Base-by-base conservation (phyloP, 768 basidiomycete species). In the Macrolepiota dolichaula region DNA sequence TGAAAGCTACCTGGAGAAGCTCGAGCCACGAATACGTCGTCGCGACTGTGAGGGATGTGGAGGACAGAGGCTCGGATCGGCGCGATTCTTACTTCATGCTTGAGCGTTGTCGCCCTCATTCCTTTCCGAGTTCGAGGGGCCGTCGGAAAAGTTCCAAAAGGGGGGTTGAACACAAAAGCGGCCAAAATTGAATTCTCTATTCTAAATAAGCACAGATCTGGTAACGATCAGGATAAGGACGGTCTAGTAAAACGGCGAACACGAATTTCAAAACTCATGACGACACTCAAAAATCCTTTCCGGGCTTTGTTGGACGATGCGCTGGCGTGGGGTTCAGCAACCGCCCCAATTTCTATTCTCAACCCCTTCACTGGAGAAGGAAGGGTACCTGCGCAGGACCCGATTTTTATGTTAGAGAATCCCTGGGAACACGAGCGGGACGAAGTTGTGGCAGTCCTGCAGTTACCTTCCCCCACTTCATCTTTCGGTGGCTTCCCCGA, bases 11-110 rank as follows among this genome's bases (percentile, higher is more conserved):
- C 1, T 52, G 59, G 59, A 52, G 51, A 40, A 36, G 19, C 2
- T 59, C 59, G 17, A 27, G 35, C n/a, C 51, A 59, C 37, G 59
- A 59, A 52, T 59, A 52, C n/a, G 22, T 52, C 9, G 37, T 59
- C 22, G 51, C 59, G 29, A 35, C 32, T n/a, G 51, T 47, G 19
- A 40, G 53, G 27, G 40, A 59, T 29, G 40, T 11, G 29, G 51
- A 54, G 35, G 51, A 46, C 19, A 17, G 9, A 4, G 15, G 22
- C 13, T 6, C 32, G 12, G 38, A 52, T 15, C 19, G n/a, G 25
- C 59, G 15, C 19, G 42, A 29, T n/a, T 25, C 46, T 9, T 59
- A 53, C 22, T n/a, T 52, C 38, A 59, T 59, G 50, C 51, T 59
- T 29, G 57, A 52, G 19, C 40, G 51, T 13, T 36, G 38, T 12